Evolutionary conservation across 441 rosid species (phyloP).

Genomic region (Populus tomentosa): DNA sequence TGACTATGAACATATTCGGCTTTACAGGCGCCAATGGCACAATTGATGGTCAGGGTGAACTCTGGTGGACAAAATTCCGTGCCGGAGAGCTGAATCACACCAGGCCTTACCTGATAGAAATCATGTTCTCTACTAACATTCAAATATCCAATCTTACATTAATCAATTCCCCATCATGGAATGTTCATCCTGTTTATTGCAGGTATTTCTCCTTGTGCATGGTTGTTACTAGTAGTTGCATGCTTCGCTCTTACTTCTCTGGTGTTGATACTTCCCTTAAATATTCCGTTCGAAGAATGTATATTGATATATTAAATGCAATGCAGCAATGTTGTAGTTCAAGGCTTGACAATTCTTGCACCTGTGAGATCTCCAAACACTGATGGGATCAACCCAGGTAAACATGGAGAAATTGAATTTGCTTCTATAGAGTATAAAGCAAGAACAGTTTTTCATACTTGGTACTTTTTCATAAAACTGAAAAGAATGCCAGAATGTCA

Average conservation of each 20-base stretch:
- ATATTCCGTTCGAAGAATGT: neutral
- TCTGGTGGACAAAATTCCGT: constrained; percentile 64
- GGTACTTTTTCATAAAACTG: neutral
- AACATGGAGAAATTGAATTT: neutral
- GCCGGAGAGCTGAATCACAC: constrained; percentile 38
- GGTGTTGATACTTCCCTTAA: neutral
- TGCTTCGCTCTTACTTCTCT: neutral
- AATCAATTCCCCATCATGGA: constrained; percentile 19
- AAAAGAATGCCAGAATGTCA: neutral
- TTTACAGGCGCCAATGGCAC: constrained; percentile 65
- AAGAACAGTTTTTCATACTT: neutral
- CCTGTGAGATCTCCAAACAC: constrained; percentile 64
- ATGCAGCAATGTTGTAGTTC: constrained; percentile 43
- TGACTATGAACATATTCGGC: neutral
- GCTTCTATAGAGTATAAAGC: neutral
- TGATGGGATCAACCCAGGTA: constrained; percentile 85
- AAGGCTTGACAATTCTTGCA: constrained; percentile 50
- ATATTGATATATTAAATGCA: neutral
- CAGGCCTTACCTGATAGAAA: constrained; percentile 67
- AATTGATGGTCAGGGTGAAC: constrained; percentile 58
- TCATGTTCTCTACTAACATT: constrained; percentile 52
- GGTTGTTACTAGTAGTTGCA: neutral
- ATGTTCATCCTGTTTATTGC: constrained; percentile 28
- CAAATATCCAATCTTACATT: constrained; percentile 68
- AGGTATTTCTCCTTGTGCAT: constrained; percentile 17